Evolutionary conservation across 805 yeast species (phyloP).

Genomic region (Maudiozyma serrabonitensis): DNA sequence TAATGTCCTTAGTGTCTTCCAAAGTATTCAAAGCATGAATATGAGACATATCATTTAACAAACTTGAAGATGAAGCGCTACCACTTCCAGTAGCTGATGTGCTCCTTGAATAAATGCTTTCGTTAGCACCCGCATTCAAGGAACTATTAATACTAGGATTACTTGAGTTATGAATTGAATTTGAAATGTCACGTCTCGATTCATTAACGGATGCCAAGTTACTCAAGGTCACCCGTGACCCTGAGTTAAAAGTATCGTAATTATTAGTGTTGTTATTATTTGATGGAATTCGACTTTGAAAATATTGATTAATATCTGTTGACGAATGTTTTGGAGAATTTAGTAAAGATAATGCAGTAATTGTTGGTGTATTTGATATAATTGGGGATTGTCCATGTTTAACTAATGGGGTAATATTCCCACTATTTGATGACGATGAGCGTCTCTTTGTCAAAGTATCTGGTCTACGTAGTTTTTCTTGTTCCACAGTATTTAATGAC

Average conservation of each 20-base stretch:
- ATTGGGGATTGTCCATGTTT: not conserved
- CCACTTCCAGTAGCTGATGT: not conserved
- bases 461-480: not conserved
- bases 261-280: not conserved
- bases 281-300: constrained; percentile 4
- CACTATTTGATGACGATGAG: not conserved
- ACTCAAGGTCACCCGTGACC: not conserved
- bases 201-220: not conserved
- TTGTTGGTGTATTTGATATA: constrained; percentile 2
- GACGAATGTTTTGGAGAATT: constrained; percentile 3
- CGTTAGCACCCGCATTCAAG: not conserved
- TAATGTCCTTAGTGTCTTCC: not conserved
- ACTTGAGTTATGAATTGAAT: not conserved
- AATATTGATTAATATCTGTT: constrained; percentile 2
- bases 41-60: not conserved
- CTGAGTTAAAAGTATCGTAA: not conserved
- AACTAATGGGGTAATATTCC: not conserved
- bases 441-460: not conserved
- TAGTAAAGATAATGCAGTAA: constrained; percentile 3
- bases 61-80: not conserved
- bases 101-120: not conserved
- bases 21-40: not conserved
- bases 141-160: constrained; percentile 1
- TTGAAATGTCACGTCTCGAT: not conserved
- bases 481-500: not conserved